Conservation (phyloP, 2,329 filamentous ascomycete genomes). For the Fusarium sambucinum region DNA sequence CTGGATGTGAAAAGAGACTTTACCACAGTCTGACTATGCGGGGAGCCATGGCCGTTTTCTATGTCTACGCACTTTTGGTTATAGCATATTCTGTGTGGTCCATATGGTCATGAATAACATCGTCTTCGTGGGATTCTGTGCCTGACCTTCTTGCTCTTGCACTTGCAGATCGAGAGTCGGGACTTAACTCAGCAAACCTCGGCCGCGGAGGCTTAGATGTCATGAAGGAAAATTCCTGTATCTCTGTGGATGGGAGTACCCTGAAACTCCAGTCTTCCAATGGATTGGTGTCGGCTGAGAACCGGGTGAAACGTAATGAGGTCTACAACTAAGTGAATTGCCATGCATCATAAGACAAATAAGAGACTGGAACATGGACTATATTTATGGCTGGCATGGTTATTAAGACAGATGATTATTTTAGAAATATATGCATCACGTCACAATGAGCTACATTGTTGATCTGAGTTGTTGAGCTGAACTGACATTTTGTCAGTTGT, state of each 20-base stretch:
- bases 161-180: not conserved
- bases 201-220: not conserved
- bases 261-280: not conserved
- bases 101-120: constrained; percentile 17
- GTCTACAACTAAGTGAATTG: constrained; percentile 3
- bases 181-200: rapidly evolving
- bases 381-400: too few species aligned
- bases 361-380: too few species aligned
- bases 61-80: constrained; percentile 17
- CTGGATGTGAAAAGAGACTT: constrained; percentile 22
- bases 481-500: not conserved
- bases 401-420: too few species aligned
- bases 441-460: too few species aligned
- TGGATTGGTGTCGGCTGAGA: not conserved
- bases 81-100: constrained; percentile 14
- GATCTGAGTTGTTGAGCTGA: not conserved
- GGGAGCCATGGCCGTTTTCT: constrained; percentile 21
- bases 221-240: constrained; percentile 17
- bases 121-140: constrained; percentile 24
- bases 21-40: constrained; percentile 21
- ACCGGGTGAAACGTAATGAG: constrained; percentile 8
- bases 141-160: constrained; percentile 20
- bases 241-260: not conserved
- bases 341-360: not conserved
- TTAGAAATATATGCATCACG: too few species aligned